Base-by-base conservation (phyloP, 2,329 filamentous ascomycete genomes). In the Dactylellina leptospora region DNA sequence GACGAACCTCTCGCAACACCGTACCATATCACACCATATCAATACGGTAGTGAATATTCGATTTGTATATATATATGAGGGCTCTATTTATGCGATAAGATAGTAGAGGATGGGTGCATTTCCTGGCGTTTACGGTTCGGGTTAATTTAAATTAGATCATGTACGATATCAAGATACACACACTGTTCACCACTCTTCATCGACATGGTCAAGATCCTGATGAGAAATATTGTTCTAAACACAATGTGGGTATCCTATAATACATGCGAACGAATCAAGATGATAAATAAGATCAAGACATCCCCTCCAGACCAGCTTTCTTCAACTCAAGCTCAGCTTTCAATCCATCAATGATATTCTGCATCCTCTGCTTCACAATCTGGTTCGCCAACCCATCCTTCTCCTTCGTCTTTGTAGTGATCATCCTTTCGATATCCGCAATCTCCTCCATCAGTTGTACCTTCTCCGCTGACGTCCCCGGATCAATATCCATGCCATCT, bases 241-340 rank as follows among this genome's bases (percentile, higher is more conserved):
- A 33, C 18, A 16, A 23, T 10, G 10, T 11, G 62, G 62, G 62
- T 68, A 68, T 68, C 62, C 40, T 59, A 28, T 55, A 48, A 30
- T 20, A 36, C 22, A 42, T 45, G 23, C 11, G 27, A 42, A 18
- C 25, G 47, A 9, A 45, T 10, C 6, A 47, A 11, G 5, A n/a
- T 4, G 36, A 40, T 13, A 10, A 10, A 13, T 10, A 38, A 40
- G 11, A 38, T 60, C 28, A 70, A 18, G 56, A 22, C 53, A 38
- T 72, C 36, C 22, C 70, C 1, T 74, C 77, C n/a, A 83, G 78
- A 30, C 79, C 79, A 13, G 77, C 78, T 76, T 82, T 82, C 79
- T 86, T 86, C 54, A 85, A 77, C 68, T 84, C 81, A 74, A 86
- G 77, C 74, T 86, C 83, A n/a, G 81, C 80, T 78, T 83, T 82